Evolutionary conservation across 2,329 filamentous ascomycete genomes (phyloP).

Genomic region (Trichoderma gracile): DNA sequence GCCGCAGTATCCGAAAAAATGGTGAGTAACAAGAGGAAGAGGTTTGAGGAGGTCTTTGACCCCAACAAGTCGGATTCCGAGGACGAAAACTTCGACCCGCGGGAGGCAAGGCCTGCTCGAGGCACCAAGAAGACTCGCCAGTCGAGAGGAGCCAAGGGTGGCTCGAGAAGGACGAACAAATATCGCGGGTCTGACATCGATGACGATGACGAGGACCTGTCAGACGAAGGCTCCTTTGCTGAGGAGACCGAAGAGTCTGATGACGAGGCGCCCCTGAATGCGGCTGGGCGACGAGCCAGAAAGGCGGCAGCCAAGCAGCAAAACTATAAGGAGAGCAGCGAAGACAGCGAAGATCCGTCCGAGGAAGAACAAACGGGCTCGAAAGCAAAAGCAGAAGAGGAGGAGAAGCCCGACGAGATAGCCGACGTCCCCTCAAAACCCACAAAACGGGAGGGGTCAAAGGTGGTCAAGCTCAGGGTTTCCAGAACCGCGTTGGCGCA

Average conservation of each 20-base stretch:
- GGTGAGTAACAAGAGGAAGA: conserved; percentile 56
- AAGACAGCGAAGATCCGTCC: conserved; percentile 36
- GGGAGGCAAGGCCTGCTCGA: conserved; percentile 47
- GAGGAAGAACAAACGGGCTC: too few species aligned
- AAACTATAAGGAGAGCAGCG: conserved; percentile 52
- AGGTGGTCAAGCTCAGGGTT: conserved; percentile 50
- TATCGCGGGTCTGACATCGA: conserved; percentile 65
- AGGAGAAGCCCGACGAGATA: conserved; percentile 29
- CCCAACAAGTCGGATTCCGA: conserved; percentile 66
- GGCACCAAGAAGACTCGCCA: conserved; percentile 47
- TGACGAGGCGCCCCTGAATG: conserved; percentile 46
- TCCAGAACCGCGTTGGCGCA: conserved; percentile 34
- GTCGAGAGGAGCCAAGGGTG: conserved; percentile 39
- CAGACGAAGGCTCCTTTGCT: conserved; percentile 54
- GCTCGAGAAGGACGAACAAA: conserved; percentile 40
- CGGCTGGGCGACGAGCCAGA: conserved; percentile 51
- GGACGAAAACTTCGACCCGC: conserved; percentile 65
- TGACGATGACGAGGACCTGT: conserved; percentile 58
- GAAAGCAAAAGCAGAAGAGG: conserved; percentile 33
- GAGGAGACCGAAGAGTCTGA: conserved; percentile 47
- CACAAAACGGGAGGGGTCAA: conserved; percentile 36
- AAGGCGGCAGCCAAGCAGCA: conserved; percentile 48
- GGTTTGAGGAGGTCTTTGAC: conserved; percentile 58
- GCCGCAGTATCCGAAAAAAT: conserved; percentile 28
- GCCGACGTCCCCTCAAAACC: conserved; percentile 34